phyloP scores from a whole-genome alignment of 2,329 filamentous ascomycete species.

The Sclerotinia nivalis region DNA sequence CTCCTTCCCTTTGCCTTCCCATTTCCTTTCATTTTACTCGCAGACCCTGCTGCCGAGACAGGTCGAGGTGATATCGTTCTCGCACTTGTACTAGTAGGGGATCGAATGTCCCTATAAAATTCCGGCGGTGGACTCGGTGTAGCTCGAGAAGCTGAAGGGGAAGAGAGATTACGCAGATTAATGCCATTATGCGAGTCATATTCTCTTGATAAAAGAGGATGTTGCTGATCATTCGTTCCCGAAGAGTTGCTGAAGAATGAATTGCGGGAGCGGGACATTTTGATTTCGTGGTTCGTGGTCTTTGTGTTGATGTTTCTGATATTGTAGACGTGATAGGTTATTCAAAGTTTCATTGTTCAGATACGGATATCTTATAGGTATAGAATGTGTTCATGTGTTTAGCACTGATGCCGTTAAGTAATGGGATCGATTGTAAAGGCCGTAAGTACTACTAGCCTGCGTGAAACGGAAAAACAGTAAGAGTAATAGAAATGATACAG shows the following conservation, averaged over 20 bases:
- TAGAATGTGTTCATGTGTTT: background rate
- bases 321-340: background rate
- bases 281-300: background rate
- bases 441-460: background rate
- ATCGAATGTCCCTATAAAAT: conserved; percentile 20
- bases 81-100: conserved; percentile 3
- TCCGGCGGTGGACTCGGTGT: conserved; percentile 14
- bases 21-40: conserved; percentile 10
- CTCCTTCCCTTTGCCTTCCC: conserved; percentile 22
- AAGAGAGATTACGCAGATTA: conserved; percentile 15
- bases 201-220: conserved; percentile 10
- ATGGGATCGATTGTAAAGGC: background rate
- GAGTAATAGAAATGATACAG: background rate
- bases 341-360: background rate
- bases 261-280: conserved; percentile 18
- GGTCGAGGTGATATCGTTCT: conserved; percentile 2
- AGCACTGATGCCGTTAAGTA: background rate
- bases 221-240: conserved; percentile 5
- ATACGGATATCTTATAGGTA: background rate
- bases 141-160: conserved; percentile 10
- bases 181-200: conserved; percentile 5
- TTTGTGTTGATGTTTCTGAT: background rate
- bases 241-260: conserved; percentile 18
- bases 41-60: conserved; percentile 2
- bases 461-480: background rate